Conservation (phyloP, 495 filamentous ascomycete genomes). For the Astrothelium macrocarpum region DNA sequence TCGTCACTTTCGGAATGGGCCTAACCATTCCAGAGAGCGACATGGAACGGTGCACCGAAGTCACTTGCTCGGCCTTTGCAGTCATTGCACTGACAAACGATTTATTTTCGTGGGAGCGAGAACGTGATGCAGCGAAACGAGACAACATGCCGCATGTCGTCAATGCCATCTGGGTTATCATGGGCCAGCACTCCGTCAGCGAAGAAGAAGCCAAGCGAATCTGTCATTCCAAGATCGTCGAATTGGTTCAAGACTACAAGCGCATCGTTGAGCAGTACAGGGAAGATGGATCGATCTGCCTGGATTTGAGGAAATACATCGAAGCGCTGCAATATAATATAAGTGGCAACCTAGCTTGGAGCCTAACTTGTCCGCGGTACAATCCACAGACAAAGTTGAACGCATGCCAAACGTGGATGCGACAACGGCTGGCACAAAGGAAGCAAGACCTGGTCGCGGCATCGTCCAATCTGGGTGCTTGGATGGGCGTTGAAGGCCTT, state of each 20-base stretch:
- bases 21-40: conserved; percentile 24
- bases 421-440: too few species aligned
- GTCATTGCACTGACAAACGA: background rate
- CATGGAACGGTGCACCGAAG: conserved; percentile 16
- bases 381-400: too few species aligned
- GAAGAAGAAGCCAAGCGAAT: conserved; percentile 20
- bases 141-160: conserved; percentile 9
- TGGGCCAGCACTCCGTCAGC: conserved; percentile 29
- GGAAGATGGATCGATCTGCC: background rate
- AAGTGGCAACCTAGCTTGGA: conserved; percentile 30
- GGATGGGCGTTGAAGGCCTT: too few species aligned
- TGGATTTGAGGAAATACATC: conserved; percentile 22
- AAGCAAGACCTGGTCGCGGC: too few species aligned
- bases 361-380: conserved; percentile 29
- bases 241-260: conserved; percentile 33
- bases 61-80: conserved; percentile 14
- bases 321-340: conserved; percentile 23
- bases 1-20: conserved; percentile 25
- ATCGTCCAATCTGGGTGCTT: too few species aligned
- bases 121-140: background rate
- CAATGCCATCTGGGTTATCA: conserved; percentile 25
- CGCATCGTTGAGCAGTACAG: conserved; percentile 21
- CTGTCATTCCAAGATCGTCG: background rate
- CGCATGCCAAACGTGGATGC: too few species aligned
- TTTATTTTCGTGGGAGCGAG: background rate